phyloP scores from a whole-genome alignment of 176 grass and related monocot genomes.

The Echinochloa phyllopogon region DNA sequence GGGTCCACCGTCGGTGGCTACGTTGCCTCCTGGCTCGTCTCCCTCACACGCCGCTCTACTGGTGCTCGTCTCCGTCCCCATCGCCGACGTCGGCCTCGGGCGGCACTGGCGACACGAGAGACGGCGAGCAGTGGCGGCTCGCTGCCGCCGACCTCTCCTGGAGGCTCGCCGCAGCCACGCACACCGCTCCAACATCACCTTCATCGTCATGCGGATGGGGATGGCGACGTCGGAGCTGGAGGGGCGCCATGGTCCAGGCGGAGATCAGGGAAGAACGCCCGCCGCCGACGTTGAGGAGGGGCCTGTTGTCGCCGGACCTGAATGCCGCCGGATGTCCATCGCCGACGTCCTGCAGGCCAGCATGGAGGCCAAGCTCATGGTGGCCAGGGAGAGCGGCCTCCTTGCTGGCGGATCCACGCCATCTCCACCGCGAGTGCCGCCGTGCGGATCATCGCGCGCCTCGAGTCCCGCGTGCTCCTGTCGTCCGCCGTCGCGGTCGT shows the following conservation, averaged over 20 bases:
- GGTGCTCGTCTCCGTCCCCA: conserved; percentile 51
- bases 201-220: conserved; percentile 7
- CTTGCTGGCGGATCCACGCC: conserved; percentile 40
- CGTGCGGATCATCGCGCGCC: too few species aligned
- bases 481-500: not conserved
- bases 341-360: conserved; percentile 68
- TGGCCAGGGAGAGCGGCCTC: conserved; percentile 63
- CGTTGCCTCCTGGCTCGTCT: too few species aligned
- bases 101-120: not conserved
- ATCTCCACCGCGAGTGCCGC: too few species aligned
- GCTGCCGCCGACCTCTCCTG: conserved; percentile 72
- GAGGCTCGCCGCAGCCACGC: conserved; percentile 74
- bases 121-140: conserved; percentile 73
- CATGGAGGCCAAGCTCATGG: conserved; percentile 73
- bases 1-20: too few species aligned
- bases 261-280: conserved; percentile 61
- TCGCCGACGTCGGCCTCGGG: conserved; percentile 39
- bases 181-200: conserved; percentile 69
- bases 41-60: conserved; percentile 65
- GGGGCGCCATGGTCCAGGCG: conserved; percentile 23
- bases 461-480: conserved; percentile 64
- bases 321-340: conserved; percentile 55
- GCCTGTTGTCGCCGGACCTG: conserved; percentile 19
- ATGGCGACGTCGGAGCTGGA: conserved; percentile 27
- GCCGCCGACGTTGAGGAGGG: not conserved